Conservation (phyloP, 352 stramenopile genomes). For the Phytopythium vexans region DNA sequence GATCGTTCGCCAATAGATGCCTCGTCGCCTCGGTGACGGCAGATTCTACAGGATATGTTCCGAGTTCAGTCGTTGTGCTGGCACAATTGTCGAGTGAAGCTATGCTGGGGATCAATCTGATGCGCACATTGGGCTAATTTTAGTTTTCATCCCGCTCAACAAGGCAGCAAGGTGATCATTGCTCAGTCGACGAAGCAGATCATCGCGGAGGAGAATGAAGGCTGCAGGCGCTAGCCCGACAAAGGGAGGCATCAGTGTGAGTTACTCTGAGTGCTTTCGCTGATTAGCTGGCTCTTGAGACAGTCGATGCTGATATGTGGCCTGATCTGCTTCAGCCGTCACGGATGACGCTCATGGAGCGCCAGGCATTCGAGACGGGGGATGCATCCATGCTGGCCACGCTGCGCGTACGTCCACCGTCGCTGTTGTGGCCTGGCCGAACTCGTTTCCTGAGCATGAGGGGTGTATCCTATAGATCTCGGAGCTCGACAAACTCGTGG, state of each 20-base stretch:
- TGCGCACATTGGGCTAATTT: too few relatives aligned
- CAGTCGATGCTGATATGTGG: constrained; percentile 1
- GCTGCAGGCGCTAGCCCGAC: neutral
- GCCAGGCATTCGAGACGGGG: constrained; percentile 60
- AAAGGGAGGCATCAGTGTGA: constrained; percentile 26
- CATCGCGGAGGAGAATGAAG: too few relatives aligned
- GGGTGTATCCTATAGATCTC: constrained; percentile 32
- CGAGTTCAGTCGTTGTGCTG: too few relatives aligned
- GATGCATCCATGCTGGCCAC: constrained; percentile 75
- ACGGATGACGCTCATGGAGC: constrained; percentile 67
- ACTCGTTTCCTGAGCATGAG: constrained; percentile 1
- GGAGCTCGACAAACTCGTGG: constrained; percentile 72
- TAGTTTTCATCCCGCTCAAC: too few relatives aligned
- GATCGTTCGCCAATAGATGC: too few relatives aligned
- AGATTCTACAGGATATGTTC: too few relatives aligned
- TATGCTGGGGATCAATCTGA: too few relatives aligned
- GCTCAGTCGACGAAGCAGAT: too few relatives aligned
- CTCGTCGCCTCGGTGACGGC: too few relatives aligned
- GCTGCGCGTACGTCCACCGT: constrained; percentile 36
- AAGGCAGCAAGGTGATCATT: too few relatives aligned
- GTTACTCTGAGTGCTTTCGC: constrained; percentile 1
- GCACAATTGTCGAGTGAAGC: too few relatives aligned
- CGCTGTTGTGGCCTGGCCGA: neutral
- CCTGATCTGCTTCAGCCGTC: constrained; percentile 19
- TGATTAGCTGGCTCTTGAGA: neutral